Evolutionary conservation across 2,329 filamentous ascomycete genomes (phyloP).

Genomic region (Tolypocladium sp.): DNA sequence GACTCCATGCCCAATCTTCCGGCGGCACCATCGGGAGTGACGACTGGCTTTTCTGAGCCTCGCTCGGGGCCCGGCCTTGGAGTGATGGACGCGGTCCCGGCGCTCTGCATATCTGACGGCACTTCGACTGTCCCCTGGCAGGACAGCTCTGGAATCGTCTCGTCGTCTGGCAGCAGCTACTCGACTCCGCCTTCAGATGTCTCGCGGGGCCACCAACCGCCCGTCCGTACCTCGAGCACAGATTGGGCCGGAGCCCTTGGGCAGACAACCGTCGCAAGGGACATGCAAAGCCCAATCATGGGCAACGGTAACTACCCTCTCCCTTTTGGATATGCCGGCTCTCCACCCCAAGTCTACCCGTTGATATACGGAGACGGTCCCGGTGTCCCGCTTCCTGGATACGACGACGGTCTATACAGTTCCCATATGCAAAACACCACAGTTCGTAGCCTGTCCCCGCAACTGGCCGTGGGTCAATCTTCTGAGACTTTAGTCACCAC

Average conservation of each 20-base stretch:
- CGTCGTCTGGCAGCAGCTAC: slow-evolving; percentile 37
- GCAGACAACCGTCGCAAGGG: slow-evolving; percentile 11
- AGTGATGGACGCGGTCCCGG: slow-evolving; percentile 8
- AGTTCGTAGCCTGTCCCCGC: slow-evolving; percentile 41
- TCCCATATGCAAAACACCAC: slow-evolving; percentile 27
- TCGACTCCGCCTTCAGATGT: slow-evolving; percentile 35
- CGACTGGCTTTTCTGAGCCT: slow-evolving; percentile 11
- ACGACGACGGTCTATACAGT: slow-evolving; percentile 27
- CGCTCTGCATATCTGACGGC: slow-evolving; percentile 12
- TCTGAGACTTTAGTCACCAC: slow-evolving; percentile 40
- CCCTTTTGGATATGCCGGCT: slow-evolving; percentile 15
- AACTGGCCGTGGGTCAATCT: slow-evolving; percentile 34
- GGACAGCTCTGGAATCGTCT: slow-evolving; percentile 31
- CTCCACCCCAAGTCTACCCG: slow-evolving; percentile 22
- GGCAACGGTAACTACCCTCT: slow-evolving; percentile 15
- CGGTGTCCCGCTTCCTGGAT: slow-evolving; percentile 22
- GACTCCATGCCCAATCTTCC: slow-evolving; percentile 8
- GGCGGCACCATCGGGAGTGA: slow-evolving; percentile 6
- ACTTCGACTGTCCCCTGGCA: slow-evolving; percentile 16
- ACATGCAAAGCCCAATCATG: slow-evolving; percentile 11
- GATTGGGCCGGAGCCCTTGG: slow-evolving; percentile 23
- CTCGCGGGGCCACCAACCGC: slow-evolving; percentile 15
- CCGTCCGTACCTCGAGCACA: slow-evolving; percentile 16
- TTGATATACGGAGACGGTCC: slow-evolving; percentile 20
- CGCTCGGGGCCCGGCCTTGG: slow-evolving; percentile 12